A percentile compares a stretch with the other conserved stretches of the same genome.
phyloP scores from a whole-genome alignment of 768 basidiomycete genomes.

The Psilocybe subaeruginosa region DNA sequence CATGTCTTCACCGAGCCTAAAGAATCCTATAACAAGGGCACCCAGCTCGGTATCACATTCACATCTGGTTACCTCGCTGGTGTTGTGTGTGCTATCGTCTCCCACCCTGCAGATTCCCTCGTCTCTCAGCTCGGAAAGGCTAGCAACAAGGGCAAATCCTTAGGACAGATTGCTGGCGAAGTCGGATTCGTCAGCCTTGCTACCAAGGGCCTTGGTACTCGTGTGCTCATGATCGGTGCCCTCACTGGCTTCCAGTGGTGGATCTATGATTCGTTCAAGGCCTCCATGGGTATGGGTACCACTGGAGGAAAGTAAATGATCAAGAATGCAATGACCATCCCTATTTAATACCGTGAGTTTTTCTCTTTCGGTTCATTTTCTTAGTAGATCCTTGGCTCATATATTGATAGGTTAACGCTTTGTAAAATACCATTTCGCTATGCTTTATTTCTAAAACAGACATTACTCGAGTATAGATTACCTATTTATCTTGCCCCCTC shows the following conservation, averaged over 20 bases:
- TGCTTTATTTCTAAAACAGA: neutral
- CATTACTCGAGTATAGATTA: too few species aligned
- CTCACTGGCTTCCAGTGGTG: constrained; percentile 88
- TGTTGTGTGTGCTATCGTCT: constrained; percentile 94
- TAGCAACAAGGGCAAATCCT: constrained; percentile 78
- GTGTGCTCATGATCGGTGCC: constrained; percentile 82
- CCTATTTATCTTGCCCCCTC: too few species aligned
- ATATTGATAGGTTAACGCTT: neutral
- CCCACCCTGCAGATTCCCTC: constrained; percentile 95
- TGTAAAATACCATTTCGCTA: neutral
- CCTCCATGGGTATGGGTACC: constrained; percentile 82
- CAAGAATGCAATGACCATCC: neutral
- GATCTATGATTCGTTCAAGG: constrained; percentile 91
- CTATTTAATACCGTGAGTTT: neutral
- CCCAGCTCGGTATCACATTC: constrained; percentile 89
- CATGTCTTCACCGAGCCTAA: constrained; percentile 83
- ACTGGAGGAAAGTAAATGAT: constrained; percentile 80
- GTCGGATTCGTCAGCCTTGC: constrained; percentile 65
- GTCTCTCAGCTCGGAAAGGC: constrained; percentile 94
- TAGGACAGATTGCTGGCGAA: constrained; percentile 72
- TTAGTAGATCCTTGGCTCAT: neutral
- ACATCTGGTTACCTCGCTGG: constrained; percentile 93
- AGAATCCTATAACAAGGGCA: constrained; percentile 76
- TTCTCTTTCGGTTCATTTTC: neutral
- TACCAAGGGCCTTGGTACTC: constrained; percentile 86